Base-by-base conservation (phyloP, 2,329 filamentous ascomycete species). In the Colletotrichum trifolii region DNA sequence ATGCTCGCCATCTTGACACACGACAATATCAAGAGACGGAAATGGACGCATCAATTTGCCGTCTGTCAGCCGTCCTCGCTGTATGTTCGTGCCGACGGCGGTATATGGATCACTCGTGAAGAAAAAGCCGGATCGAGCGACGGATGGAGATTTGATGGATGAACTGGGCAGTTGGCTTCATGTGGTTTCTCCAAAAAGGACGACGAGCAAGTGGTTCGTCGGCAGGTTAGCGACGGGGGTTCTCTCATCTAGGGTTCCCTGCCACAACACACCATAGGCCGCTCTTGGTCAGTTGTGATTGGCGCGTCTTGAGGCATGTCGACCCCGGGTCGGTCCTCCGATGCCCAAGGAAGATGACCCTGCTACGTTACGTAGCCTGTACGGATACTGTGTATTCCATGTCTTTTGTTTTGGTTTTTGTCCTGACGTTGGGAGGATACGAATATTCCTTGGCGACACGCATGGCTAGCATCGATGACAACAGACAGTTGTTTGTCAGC, bases 141-240 rank as follows among this genome's bases (percentile, higher is more conserved):
- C 33, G 7, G 7, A 47, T 11, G n/a, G 45, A 47, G 17, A 25
- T 36, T 34, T 59, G 46, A 36, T 52, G 38, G 54, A 63, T 39
- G 33, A 25, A 33, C 15, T 15, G 36, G 53, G 40, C 17, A 52
- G 11, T 42, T 48, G n/a, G 43, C 36, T 49, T 55, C 45, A 15
- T 60, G 39, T 46, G 50, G 45, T 56, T 64, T 65, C 62, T 65
- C 62, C 62, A 65, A 65, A 43, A 40, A 40, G 13, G 43, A 47
- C 13, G 46, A 65, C 38, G 57, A 56, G 52, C 38, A 40, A 55
- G 62, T 15, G 46, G 57, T 55, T 61, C 57, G 40, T 62, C 52
- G 45, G 57, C 46, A 33, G 52, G 25, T 25, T 25, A 5, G 25
- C 25, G 25, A 25, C 25, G 25, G 25, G 45, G 62, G 45, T 45